Conservation (phyloP, 2,329 filamentous ascomycete species). For the Emergomyces orientalis region DNA sequence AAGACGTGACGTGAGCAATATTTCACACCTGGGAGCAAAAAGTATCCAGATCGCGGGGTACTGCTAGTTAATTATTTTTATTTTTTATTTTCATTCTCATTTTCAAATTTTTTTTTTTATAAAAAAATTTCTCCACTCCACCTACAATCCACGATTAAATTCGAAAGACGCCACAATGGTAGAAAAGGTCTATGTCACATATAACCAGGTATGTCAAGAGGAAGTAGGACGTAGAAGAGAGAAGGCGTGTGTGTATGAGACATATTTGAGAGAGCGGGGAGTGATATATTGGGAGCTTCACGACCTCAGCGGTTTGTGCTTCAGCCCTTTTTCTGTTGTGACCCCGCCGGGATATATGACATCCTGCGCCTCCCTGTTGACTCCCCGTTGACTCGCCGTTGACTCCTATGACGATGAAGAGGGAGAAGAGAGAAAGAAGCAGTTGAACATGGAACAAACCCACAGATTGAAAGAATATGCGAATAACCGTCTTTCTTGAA, state of each 20-base stretch:
- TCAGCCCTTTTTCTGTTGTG: background rate
- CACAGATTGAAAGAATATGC: conserved; percentile 7
- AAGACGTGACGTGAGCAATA: no score
- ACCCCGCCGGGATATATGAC: background rate
- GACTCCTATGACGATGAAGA: background rate
- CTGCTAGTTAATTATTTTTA: no score
- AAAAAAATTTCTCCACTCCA: background rate
- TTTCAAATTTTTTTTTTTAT: no score
- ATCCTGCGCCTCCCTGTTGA: background rate
- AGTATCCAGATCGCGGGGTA: no score
- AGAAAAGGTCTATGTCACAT: conserved; percentile 81
- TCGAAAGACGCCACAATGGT: conserved; percentile 51
- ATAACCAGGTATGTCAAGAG: conserved; percentile 67
- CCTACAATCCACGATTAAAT: background rate
- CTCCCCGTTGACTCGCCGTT: no score
- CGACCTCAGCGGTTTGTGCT: background rate
- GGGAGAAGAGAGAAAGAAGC: background rate
- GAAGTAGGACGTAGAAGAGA: background rate
- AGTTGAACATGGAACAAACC: background rate
- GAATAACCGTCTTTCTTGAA: conserved; percentile 10
- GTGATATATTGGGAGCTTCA: background rate
- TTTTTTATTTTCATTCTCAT: background rate
- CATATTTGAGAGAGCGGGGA: background rate
- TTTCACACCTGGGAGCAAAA: no score
- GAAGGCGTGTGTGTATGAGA: background rate